Evolutionary conservation across 768 basidiomycete genomes (phyloP), one percentile per base, ranked within the genome.

Genomic region (Russula lepida): DNA sequence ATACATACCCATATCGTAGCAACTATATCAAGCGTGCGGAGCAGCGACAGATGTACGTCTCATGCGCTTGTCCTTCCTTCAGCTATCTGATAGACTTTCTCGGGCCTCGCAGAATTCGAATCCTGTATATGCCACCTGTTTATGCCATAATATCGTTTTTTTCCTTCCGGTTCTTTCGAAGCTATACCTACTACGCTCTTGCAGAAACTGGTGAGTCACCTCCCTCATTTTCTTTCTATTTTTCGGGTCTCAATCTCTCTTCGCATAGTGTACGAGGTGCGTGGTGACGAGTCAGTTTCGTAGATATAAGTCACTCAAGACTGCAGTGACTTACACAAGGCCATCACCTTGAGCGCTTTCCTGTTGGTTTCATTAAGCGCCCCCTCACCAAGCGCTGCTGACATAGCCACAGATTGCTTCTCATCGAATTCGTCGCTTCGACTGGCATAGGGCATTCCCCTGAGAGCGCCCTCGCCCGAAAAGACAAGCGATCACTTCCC

Each of bases 91-190:
- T 35, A 27, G 25, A 7, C 1, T 49, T 2, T 0, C 27, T 44
- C 23, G 44, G 17, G 39, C 12, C 37, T 52, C 28, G 11, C 37
- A 89, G 87, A 61, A 67, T 91, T n/a, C 84, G 90, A 60, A 84
- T 92, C 44, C 69, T 92, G 65, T 90, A 89, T 67, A 89, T 93
- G 89, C 90, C 91, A 1, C 81, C 84, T 1, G 78, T 92, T 44
- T 92, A 89, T 70, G 86, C 85, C 28, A 74, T 92, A 63, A 81
- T 94, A 49, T 91, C 89, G 1, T 95, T 94, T 75, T 81, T 89
- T 66, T 89, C 88, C 27, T 95, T 89, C 68, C 83, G 92, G 1
- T 94, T 75, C 74, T 94, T 89, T 75, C 81, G 89, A 41, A 75
- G 80, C 58, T 93, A 90, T 68, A 89, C 82, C 44, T 84, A 84